A percentile compares a stretch with the other conserved stretches of the same genome.
Evolutionary conservation across 1,284 basidiomycete species (phyloP).

Genomic region (Thelephora terrestris): DNA sequence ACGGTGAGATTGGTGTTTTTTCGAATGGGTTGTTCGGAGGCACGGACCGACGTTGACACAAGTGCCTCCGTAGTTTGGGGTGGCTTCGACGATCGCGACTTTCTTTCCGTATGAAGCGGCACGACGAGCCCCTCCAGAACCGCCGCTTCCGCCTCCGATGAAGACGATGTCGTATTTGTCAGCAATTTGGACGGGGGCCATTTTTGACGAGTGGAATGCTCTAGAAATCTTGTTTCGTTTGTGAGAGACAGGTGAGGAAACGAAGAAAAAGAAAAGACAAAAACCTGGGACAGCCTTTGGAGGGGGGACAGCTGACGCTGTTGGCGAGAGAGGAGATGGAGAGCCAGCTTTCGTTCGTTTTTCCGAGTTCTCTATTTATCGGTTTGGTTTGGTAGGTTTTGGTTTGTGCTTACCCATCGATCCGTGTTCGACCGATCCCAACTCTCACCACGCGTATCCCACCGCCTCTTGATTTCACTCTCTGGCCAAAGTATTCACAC

Average conservation of each 20-base stretch:
- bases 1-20: neutral
- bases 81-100: constrained; percentile 82
- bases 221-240: constrained; percentile 35
- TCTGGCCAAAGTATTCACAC: too few species aligned
- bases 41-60: constrained; percentile 89
- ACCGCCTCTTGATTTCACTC: too few species aligned
- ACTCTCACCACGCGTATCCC: too few species aligned
- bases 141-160: constrained; percentile 80
- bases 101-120: constrained; percentile 93
- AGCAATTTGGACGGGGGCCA: constrained; percentile 58
- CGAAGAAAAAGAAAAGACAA: constrained; percentile 7
- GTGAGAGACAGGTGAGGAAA: neutral
- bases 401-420: too few species aligned
- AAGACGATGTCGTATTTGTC: constrained; percentile 74
- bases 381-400: too few species aligned
- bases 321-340: neutral
- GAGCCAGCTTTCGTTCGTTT: neutral
- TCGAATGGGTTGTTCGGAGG: neutral
- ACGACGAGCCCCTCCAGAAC: constrained; percentile 71
- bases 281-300: constrained; percentile 2
- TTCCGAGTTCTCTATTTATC: too few species aligned
- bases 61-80: constrained; percentile 80
- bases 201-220: constrained; percentile 37
- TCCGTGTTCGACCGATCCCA: too few species aligned
- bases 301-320: constrained; percentile 2